Base-by-base conservation (phyloP, 2,329 filamentous ascomycete species). In the Aspergillus amoenus region DNA sequence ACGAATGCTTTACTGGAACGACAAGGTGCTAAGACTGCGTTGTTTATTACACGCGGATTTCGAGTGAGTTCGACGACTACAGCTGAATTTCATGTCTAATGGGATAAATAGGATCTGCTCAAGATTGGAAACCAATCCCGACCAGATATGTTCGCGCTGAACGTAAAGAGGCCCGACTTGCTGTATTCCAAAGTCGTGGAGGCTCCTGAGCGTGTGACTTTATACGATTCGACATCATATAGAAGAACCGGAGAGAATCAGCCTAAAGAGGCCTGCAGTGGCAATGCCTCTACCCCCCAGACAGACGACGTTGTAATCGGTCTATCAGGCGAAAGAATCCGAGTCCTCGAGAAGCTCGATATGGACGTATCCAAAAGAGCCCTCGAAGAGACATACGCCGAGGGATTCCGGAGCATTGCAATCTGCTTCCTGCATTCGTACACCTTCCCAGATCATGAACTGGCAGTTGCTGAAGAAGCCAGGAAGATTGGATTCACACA, bases 51-150 rank as follows among this genome's bases (percentile, higher is more conserved):
- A 0, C 88, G 87, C 66, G 93, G 93, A 0, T 96, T 96, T 78
- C 87, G 85, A 60, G 27, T 30, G 27, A 30, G 27, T 30, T 30
- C 27, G 3, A 1, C 27, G 9, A 11, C 9, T 4, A 4, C 8
- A 11, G 8, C 9, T 8, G 21, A 21, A 4, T 9, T 11, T 11
- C 9, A 9, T 30, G 27, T 30, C 27, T 30, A 30, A 30, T 9
- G 9, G 27, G 9, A 30, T 30, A 4, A 4, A 11, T 4, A 30
- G 27, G 92, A 97, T 73, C 91, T 92, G 61, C 79, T 96, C 30
- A 84, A 87, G 51, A 97, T 97, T 68, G 93, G 93, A 8, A 96
- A 96, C 73, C 93, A 97, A 77, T 90, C 88, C 21, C 82, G 93
- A 44, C 93, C 93, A 17, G 88, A 88, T 70, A 96, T 97, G 62